phyloP scores from a whole-genome alignment of 805 yeast species.

The Naumovozyma dairenensis region DNA sequence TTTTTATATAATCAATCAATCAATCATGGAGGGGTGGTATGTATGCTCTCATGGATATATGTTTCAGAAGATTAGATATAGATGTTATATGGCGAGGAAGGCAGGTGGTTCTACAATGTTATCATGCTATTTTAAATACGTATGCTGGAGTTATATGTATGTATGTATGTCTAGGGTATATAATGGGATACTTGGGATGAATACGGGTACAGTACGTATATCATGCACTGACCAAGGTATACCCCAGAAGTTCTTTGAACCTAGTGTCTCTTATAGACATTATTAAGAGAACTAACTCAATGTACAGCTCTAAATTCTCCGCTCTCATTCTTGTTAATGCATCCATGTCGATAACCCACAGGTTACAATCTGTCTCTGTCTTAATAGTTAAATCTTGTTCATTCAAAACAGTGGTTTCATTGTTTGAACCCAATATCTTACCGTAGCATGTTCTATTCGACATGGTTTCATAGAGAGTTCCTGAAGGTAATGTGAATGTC shows the following conservation, averaged over 20 bases:
- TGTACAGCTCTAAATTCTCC: conserved; percentile 44
- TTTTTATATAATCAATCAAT: too few relatives aligned
- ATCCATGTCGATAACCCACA: conserved; percentile 55
- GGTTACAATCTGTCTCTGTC: conserved; percentile 51
- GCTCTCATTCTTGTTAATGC: conserved; percentile 37
- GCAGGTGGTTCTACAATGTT: too few relatives aligned
- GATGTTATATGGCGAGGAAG: too few relatives aligned
- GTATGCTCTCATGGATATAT: too few relatives aligned
- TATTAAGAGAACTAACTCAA: conserved; percentile 55
- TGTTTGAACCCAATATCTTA: conserved; percentile 17
- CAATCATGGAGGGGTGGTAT: too few relatives aligned
- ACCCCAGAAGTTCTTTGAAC: conserved; percentile 66
- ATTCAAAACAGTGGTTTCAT: conserved; percentile 13
- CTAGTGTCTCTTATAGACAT: conserved; percentile 58
- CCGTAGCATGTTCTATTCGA: conserved; percentile 52
- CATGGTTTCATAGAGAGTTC: conserved; percentile 35
- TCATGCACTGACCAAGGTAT: conserved; percentile 53
- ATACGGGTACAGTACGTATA: too few relatives aligned
- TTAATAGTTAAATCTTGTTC: conserved; percentile 37
- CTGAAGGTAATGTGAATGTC: conserved; percentile 40
- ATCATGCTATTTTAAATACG: too few relatives aligned
- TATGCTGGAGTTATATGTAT: background rate
- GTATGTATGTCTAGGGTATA: conserved; percentile 5
- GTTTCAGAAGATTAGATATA: too few relatives aligned
- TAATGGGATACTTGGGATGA: too few relatives aligned